Base-by-base conservation (phyloP, 2,329 filamentous ascomycete species). In the Fusarium sp. region DNA sequence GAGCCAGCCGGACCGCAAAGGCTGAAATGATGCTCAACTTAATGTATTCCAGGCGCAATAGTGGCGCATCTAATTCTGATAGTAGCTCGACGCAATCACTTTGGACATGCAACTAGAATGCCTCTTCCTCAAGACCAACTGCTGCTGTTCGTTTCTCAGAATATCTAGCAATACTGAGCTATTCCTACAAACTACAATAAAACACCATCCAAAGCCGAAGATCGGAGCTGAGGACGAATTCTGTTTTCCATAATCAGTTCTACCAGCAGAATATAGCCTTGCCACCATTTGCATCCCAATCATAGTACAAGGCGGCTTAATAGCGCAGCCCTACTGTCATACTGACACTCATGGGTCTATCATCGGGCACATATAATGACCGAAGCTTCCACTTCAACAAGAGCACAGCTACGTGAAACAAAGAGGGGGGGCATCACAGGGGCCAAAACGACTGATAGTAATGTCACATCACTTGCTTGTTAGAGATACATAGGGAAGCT, bases 401-500 rank as follows among this genome's bases (percentile, higher is more conserved):
- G 39, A 24, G 26, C 38, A 44, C 24, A 45, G 42, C 44, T 14
- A 24, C n/a, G 38, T 36, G 20, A 22, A 50, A n/a, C 17, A 53
- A 7, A 48, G 13, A 43, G 43, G 43, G 7, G 20, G 28, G 13
- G 15, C 36, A 45, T 18, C 38, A 34, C n/a, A 48, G 48, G 40
- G 58, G 54, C 46, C 53, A 58, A 43, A 58, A 40, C 40, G 58
- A 31, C 22, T 54, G 33, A 58, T 58, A 66, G 58, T 64, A 72
- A 66, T 73, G 46, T 71, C 68, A 74, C 69, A 75, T 75, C 71
- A 74, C 70, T 74, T 74, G 64, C 58, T 63, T 72, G 68, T 69
- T 76, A 74, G 68, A 72, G 72, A 76, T 79, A 77, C 74, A 77
- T 76, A 78, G 74, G 75, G 74, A 76, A 76, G 74, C 76, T 72